phyloP scores from a whole-genome alignment of 345 rosid genomes.

The Populus alba region DNA sequence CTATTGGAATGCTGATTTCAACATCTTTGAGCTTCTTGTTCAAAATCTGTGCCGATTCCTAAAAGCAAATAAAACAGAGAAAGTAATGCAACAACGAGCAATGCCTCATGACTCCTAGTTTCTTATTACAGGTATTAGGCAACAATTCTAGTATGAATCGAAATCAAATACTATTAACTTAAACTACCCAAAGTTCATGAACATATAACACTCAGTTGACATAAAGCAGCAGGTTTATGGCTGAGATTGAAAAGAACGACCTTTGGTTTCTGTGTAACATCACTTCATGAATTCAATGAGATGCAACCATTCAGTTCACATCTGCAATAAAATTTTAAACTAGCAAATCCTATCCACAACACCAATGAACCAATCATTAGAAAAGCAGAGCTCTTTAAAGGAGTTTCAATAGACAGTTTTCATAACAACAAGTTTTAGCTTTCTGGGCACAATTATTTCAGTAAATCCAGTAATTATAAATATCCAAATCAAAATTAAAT shows the following conservation, averaged over 20 bases:
- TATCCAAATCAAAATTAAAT: background rate
- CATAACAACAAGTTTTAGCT: background rate
- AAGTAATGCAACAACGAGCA: background rate
- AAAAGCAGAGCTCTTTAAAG: background rate
- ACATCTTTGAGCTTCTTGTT: slow-evolving; percentile 66
- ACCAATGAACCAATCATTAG: background rate
- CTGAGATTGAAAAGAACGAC: background rate
- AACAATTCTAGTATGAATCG: background rate
- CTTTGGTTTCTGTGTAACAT: background rate
- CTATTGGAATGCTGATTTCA: slow-evolving; percentile 70
- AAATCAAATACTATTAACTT: background rate
- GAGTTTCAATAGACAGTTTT: background rate
- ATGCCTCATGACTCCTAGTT: background rate
- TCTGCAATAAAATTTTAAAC: background rate
- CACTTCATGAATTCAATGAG: background rate
- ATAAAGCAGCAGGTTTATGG: background rate
- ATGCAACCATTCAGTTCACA: background rate
- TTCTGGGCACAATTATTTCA: background rate
- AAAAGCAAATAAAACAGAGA: background rate
- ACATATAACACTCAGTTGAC: background rate
- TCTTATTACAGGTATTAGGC: background rate
- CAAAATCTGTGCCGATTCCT: slow-evolving; percentile 33
- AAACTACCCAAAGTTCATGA: background rate
- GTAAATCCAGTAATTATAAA: background rate
- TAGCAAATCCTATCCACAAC: background rate